Base-by-base conservation (phyloP, 345 rosid genomes). In the Kernera saxatilis region DNA sequence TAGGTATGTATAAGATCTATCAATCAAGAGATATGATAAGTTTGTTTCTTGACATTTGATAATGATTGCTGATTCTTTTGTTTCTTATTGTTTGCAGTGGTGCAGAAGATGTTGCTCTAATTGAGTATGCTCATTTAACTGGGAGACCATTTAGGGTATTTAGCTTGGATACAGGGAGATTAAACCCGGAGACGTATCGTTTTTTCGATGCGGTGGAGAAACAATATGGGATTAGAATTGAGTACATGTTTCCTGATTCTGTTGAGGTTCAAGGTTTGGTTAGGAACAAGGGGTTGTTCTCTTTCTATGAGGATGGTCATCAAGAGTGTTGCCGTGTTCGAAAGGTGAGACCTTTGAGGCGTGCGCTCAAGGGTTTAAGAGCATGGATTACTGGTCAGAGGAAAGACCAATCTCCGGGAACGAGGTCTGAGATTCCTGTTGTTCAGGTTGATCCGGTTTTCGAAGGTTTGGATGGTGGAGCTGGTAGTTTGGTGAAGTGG, bases 371-470 rank as follows among this genome's bases (percentile, higher is more conserved):
- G 71, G 98, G 98, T 14, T 79, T 93, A 17, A 85, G 86, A 30
- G 97, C 96, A 43, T 93, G 98, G 98, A 86, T 93, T 52, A 93
- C 98, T 1, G 96, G 98, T 46, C 98, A 93, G 60, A 86, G 97
- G 77, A 93, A 91, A 78, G 98, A 93, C 64, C 98, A 93, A 48
- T 89, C 95, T 22, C 81, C 81, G 0, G 97, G 96, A 0, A 93
- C 96, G 0, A 74, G 97, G 81, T 85, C 96, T 10, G 96, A 89
- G 69, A 64, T 91, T 45, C 95, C 97, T 1, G 81, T 91, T 23
- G 97, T 93, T 36, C 96, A 93, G 74, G 93, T 87, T 61, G 97
- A 93, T 77, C 95, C 96, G 0, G 92, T 81, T 56, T 93, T 93
- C 30, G 96, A 91, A 75, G 98, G 99, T 48, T 19, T 89, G 73